Evolutionary conservation across 2,329 filamentous ascomycete species (phyloP).

Genomic region (Aspergillus proliferans): DNA sequence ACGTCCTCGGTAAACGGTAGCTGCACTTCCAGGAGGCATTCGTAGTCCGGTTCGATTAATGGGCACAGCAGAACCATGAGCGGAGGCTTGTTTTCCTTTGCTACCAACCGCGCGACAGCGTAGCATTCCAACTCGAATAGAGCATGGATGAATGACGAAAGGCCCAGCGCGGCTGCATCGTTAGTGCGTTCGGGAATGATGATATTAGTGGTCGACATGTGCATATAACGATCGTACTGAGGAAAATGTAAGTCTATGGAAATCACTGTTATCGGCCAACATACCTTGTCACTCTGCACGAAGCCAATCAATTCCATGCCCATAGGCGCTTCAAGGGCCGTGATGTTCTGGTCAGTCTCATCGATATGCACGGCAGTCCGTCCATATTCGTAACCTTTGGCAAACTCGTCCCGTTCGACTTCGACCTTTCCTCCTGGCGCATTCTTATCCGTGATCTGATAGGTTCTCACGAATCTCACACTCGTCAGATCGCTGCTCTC

Average conservation of each 20-base stretch:
- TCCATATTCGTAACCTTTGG: constrained; percentile 93
- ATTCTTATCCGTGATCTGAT: constrained; percentile 69
- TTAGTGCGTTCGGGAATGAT: constrained; percentile 73
- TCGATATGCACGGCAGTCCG: constrained; percentile 85
- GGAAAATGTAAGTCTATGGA: background rate
- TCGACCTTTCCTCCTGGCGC: constrained; percentile 74
- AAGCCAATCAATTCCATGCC: constrained; percentile 83
- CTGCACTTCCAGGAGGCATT: constrained; percentile 83
- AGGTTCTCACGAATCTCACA: constrained; percentile 72
- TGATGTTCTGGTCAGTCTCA: constrained; percentile 78
- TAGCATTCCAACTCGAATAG: constrained; percentile 79
- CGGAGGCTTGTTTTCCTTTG: constrained; percentile 76
- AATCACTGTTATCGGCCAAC: constrained; percentile 8
- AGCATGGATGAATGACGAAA: constrained; percentile 85
- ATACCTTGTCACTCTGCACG: constrained; percentile 63
- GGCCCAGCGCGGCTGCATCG: constrained; percentile 71
- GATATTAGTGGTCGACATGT: constrained; percentile 73
- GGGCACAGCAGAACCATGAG: constrained; percentile 72
- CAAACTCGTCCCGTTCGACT: constrained; percentile 72
- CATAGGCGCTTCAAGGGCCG: constrained; percentile 72
- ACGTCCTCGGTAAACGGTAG: constrained; percentile 92
- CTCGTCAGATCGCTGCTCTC: constrained; percentile 50
- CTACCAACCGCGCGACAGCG: constrained; percentile 76
- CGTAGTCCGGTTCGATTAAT: constrained; percentile 68
- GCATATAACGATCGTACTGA: constrained; percentile 76